A percentile compares a stretch with the other conserved stretches of the same genome.
These are phyloP conservation scores for Trypanosoma cruzi DNA, from an alignment of 208 protist genomes.

Conservation along the genomic window DNA sequence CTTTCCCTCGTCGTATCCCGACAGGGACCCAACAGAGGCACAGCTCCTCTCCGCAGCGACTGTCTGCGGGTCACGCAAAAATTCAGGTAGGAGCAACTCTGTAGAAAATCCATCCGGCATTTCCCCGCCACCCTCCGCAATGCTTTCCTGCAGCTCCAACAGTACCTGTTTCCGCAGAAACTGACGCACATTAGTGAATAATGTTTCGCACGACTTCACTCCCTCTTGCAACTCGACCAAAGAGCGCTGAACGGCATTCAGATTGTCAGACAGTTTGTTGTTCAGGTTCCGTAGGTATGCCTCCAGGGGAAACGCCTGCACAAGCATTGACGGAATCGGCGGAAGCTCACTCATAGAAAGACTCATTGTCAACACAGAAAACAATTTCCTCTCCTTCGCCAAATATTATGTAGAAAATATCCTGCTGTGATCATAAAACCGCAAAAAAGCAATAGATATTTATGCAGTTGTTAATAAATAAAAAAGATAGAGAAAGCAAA, in stretches of 20 bases:
- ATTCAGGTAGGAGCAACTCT: constrained; percentile 22
- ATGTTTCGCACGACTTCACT: constrained; percentile 18
- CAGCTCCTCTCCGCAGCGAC: too few species aligned
- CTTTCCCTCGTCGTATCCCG: not conserved
- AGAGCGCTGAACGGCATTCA: constrained; percentile 19
- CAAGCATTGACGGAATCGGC: constrained; percentile 35
- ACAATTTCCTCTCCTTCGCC: too few species aligned
- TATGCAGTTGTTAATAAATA: not conserved
- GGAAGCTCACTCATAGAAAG: not conserved
- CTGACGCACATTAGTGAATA: constrained; percentile 28
- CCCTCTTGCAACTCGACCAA: constrained; percentile 15
- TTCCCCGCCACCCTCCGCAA: constrained; percentile 5
- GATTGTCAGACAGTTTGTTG: constrained; percentile 26
- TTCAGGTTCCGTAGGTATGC: constrained; percentile 39
- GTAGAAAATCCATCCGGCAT: constrained; percentile 2
- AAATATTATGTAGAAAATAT: too few species aligned
- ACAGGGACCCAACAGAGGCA: too few species aligned
- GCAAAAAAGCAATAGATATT: not conserved
- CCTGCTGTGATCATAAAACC: not conserved
- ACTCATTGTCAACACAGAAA: constrained; percentile 5
- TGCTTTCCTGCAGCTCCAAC: constrained; percentile 22
- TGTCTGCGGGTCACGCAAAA: constrained; percentile 14
- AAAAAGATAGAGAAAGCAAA: not conserved
- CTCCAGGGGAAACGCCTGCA: constrained; percentile 45
- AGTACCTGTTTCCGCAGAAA: constrained; percentile 28